phyloP scores from a whole-genome alignment of 164 flowering plant species.

The Euptelea pleiosperma region DNA sequence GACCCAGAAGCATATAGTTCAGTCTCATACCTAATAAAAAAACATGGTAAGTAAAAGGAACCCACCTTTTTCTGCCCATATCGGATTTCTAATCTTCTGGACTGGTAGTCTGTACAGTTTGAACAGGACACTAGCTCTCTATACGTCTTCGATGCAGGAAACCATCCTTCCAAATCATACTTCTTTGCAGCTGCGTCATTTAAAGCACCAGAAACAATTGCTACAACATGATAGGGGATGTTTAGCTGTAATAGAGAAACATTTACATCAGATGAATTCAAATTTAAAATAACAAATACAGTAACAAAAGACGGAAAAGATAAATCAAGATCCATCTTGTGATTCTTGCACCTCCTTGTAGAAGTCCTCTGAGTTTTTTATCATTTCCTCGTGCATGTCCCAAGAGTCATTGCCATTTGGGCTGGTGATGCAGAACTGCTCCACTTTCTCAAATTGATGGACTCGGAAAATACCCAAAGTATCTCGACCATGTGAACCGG shows the following conservation, averaged over 20 bases:
- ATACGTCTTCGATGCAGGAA: conserved; percentile 86
- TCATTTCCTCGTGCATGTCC: conserved; percentile 87
- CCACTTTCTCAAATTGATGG: conserved; percentile 97
- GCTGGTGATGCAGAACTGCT: conserved; percentile 86
- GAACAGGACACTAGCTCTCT: conserved; percentile 95
- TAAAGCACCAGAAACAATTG: conserved; percentile 92
- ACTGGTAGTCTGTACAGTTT: conserved; percentile 90
- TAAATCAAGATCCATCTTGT: not conserved
- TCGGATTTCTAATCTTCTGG: conserved; percentile 79
- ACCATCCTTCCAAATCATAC: conserved; percentile 94
- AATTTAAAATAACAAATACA: not conserved
- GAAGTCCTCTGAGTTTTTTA: conserved; percentile 77
- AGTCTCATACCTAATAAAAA: not conserved
- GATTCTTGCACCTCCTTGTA: conserved; percentile 56
- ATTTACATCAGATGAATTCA: not conserved
- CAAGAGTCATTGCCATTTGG: conserved; percentile 79
- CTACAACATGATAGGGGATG: conserved; percentile 76
- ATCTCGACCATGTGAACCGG: conserved; percentile 97
- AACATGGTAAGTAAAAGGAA: conserved; percentile 5
- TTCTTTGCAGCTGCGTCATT: conserved; percentile 98
- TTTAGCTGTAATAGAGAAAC: conserved; percentile 48
- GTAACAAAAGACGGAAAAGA: not conserved
- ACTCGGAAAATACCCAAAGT: conserved; percentile 92
- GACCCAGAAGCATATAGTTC: not conserved
- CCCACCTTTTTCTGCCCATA: conserved; percentile 90